Evolutionary conservation across 208 protist species (phyloP).

Genomic region (Crithidia brevicula): DNA sequence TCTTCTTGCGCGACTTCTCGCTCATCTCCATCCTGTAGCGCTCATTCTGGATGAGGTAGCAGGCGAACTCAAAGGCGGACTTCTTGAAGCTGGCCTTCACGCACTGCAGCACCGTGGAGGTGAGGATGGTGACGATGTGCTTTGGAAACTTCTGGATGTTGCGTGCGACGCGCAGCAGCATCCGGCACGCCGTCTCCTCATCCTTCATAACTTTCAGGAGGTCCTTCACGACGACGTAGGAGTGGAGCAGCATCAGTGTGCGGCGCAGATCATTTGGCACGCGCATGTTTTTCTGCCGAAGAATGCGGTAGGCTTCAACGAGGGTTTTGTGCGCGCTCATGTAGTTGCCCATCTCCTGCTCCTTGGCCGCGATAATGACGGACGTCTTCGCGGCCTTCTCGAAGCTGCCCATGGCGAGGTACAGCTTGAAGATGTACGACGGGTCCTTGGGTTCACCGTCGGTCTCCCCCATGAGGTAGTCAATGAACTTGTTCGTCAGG

Average conservation of each 20-base stretch:
- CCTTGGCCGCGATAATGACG: constrained; percentile 95
- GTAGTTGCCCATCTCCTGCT: constrained; percentile 96
- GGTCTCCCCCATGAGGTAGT: constrained; percentile 96
- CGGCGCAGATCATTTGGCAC: constrained; percentile 92
- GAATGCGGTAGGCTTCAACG: constrained; percentile 93
- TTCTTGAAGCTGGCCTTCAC: constrained; percentile 88
- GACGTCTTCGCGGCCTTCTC: constrained; percentile 96
- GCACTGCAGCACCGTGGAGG: constrained; percentile 96
- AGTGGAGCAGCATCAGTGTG: constrained; percentile 96
- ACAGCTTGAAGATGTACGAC: constrained; percentile 97
- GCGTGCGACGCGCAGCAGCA: constrained; percentile 95
- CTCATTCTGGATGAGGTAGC: constrained; percentile 94
- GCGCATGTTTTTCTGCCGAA: constrained; percentile 85
- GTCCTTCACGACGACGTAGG: constrained; percentile 96
- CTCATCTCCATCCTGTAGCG: constrained; percentile 93
- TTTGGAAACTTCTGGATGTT: constrained; percentile 96
- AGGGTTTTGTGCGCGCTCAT: constrained; percentile 94
- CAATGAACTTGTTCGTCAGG: constrained; percentile 95
- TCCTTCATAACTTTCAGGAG: constrained; percentile 92
- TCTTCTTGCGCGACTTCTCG: constrained; percentile 95
- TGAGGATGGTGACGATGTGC: constrained; percentile 95
- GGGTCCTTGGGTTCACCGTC: constrained; percentile 96
- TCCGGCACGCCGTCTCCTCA: constrained; percentile 90
- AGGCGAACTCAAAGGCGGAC: constrained; percentile 96
- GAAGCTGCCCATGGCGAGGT: constrained; percentile 96